Base-by-base conservation (phyloP, 192 early-diverging fungal species). In the Umbelopsis ramanniana region DNA sequence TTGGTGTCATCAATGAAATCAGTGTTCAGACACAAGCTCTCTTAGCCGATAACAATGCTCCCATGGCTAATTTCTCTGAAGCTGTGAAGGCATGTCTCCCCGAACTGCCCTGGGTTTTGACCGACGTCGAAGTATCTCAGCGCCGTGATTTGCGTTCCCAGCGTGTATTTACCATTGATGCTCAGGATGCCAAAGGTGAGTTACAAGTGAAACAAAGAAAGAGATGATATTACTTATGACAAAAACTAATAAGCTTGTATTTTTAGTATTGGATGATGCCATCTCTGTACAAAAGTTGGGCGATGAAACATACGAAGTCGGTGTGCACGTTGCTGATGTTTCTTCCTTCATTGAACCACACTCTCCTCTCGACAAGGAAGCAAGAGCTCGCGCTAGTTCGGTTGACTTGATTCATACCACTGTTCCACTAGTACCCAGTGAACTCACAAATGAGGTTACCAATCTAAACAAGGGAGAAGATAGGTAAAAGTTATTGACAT, bases 341-440 rank as follows among this genome's bases (percentile, higher is more conserved):
- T 91, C 93, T 22, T 91, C 97, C 77, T 99, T 98, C 87, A 96
- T 99, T 52, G 93, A 95, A 74, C 89, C 93, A 15, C 89, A 89
- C 57, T 96, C 92, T 46, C 89, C 96, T 3, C 93, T 99, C 88
- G 98, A 99, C 76, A 76, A 88, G 53, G 98, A 99, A 74, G 98
- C 98, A 2, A 89, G 92, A 26, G 81, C 91, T 9, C 88, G 98
- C 71, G 95, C 93, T 7, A 97, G 95, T 2, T 95, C 94, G 6
- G 96, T 98, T 21, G 96, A 97, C 75, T 82, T 99, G 54, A 92
- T 98, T 19, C 95, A 99, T 76, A 93, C 93, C 72, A 87, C 92
- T 24, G 96, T 98, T 67, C 97, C 98, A 54, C 97, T 99, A 96
- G 79, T 99, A 21, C 98, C 98, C 14, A 76, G 83, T 52, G 76